These are phyloP conservation scores for Neurospora sp. DNA, from an alignment of 495 filamentous ascomycete species.

Conservation along the genomic window DNA sequence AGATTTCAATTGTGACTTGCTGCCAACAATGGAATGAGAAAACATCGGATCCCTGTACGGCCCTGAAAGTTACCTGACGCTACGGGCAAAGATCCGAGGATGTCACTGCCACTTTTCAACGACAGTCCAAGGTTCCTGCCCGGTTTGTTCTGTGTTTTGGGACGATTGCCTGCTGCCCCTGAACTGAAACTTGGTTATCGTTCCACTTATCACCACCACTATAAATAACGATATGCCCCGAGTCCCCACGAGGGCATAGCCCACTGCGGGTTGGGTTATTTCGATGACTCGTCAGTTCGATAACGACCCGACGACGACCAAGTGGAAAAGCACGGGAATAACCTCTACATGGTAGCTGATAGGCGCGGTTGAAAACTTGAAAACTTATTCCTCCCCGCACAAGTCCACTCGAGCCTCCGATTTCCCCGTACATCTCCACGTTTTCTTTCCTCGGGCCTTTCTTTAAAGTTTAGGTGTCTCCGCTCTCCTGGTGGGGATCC, in stretches of 20 bases:
- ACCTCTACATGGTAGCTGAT: background rate
- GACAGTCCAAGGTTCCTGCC: background rate
- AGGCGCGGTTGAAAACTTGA: background rate
- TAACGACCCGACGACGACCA: background rate
- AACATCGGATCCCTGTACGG: background rate
- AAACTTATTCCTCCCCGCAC: background rate
- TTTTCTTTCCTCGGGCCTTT: background rate
- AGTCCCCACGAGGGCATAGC: background rate
- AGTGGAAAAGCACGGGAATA: background rate
- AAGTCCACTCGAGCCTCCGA: background rate
- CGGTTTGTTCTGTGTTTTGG: background rate
- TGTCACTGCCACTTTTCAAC: background rate
- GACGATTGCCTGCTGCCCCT: background rate
- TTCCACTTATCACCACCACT: background rate
- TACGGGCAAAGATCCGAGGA: background rate
- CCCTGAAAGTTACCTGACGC: background rate
- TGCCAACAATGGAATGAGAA: background rate
- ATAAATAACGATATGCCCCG: background rate
- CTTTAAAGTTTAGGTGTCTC: background rate
- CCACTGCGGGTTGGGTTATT: background rate
- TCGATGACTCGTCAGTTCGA: background rate
- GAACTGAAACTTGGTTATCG: background rate
- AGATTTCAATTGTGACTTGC: background rate
- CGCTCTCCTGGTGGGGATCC: background rate
- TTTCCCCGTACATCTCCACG: background rate